Base-by-base conservation (phyloP, 2,329 filamentous ascomycete species). In the Emergomyces pasteurianus region DNA sequence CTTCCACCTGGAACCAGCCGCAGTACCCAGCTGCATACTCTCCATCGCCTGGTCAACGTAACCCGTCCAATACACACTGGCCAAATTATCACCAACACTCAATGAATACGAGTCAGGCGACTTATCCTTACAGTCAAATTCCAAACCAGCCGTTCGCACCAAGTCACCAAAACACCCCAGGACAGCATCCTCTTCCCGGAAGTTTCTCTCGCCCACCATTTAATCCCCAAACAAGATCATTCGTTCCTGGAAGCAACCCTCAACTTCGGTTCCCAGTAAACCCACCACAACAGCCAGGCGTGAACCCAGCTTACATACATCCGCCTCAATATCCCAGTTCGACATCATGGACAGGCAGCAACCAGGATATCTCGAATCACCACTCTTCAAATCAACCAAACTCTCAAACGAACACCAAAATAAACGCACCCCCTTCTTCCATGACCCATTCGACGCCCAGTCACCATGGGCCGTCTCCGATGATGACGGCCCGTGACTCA, bases 201-300 rank as follows among this genome's bases (percentile, higher is more conserved):
- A 94, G 87, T 74, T 95, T 84, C 71, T 90, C 88, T 70, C 83
- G 91, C 61, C 89, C 90, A 67, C 85, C 88, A 14, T 96, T 97
- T 77, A 96, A 96, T 70, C 92, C 92, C 0, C 92, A 95, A 76
- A 96, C 89, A 18, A 89, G 95, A 70, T 89, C 92, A 0, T 96
- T 97, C 73, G 84, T 96, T 28, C 92, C 92, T 1, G 81, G 80
- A 58, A 78, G 83, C 50, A 67, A 68, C 38, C 63, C 71, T 42
- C 64, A 68, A 16, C 59, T 66, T 14, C 72, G 73, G 56, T 72
- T 73, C 59, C 69, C 71, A 36, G 70, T 67, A 54, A 72, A 73
- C 62, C 67, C 65, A 60, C 61, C 65, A 34, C 46, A 49, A 49
- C 70, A 71, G 40, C 67, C 58, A 62, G 63, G 21, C 14, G 54